Base-by-base conservation (phyloP, 495 filamentous ascomycete genomes). In the Cercophora scortea region DNA sequence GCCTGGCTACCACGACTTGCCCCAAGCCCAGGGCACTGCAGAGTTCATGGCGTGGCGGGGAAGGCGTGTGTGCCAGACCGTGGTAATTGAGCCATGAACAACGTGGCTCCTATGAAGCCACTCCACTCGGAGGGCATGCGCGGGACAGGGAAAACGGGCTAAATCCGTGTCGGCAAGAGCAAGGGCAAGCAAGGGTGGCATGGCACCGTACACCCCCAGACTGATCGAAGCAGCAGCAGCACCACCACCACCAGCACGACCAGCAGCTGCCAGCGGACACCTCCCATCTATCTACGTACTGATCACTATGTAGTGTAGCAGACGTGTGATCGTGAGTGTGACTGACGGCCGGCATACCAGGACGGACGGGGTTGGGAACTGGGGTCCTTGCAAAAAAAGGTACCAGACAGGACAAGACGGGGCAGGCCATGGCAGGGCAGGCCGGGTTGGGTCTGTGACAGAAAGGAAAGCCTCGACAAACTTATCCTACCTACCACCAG, bases 21-120 rank as follows among this genome's bases (percentile, higher is more conserved):
- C 47, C 52, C 42, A 33, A 33, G 9, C 18, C 40, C 13, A 18
- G 33, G 45, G 32, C 9, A n/a, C n/a, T n/a, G n/a, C n/a, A 38
- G 34, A 46, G 50, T 40, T 59, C 50, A 61, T 59, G 59, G 53
- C 58, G 47, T 35, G 58, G 64, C 58, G 62, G 62, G 56, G 60
- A 63, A 60, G 47, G 42, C 53, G 45, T 57, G 54, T 48, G 40
- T 42, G 50, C 45, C 48, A 53, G 38, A 60, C 58, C 48, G 53
- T 50, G 57, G 51, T 58, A 55, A 64, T 59, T 66, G 63, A 66
- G 59, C 61, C 57, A 54, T 61, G 63, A 56, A 61, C 65, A 49
- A 68, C 65, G 65, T 68, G 65, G 65, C 65, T 68, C 65, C 65
- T 66, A 63, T 66, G 65, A 55, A 46, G 53, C 61, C 60, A 51